Percentiles rank a stretch among this genome's conserved stretches.
Conservation (phyloP, 345 rosid species). For the Sonneratia caseolaris region DNA sequence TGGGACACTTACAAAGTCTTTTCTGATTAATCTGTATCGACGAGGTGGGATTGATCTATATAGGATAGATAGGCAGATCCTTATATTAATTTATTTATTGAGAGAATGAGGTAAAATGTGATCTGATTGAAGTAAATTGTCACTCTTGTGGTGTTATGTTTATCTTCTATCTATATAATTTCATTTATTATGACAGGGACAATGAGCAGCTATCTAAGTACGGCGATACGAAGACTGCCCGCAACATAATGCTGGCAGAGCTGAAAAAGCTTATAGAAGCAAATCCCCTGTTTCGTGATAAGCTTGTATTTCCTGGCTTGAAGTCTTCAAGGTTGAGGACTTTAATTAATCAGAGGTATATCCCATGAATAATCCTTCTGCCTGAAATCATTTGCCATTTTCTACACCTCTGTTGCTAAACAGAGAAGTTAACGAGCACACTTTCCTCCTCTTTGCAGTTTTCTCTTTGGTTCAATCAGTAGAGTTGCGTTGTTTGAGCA, state of each 20-base stretch:
- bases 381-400: not conserved
- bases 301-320: constrained; percentile 55
- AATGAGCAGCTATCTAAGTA: constrained; percentile 66
- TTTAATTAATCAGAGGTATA: constrained; percentile 65
- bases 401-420: not conserved
- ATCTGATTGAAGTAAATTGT: not conserved
- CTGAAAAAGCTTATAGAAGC: constrained; percentile 66
- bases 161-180: not conserved
- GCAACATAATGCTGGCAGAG: constrained; percentile 59
- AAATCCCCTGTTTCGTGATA: constrained; percentile 67
- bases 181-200: constrained; percentile 32
- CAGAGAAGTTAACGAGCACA: not conserved
- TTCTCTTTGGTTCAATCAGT: not conserved
- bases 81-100: not conserved
- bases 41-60: not conserved
- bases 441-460: too few relatives aligned
- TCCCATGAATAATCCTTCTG: not conserved
- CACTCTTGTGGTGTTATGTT: not conserved
- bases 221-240: constrained; percentile 63
- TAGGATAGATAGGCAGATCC: not conserved
- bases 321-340: constrained; percentile 64
- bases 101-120: not conserved
- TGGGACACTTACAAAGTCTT: not conserved
- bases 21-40: not conserved
- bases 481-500: not conserved